These are phyloP conservation scores for Mycena olivaceomarginata DNA, from an alignment of 768 basidiomycete genomes.

Conservation along the genomic window DNA sequence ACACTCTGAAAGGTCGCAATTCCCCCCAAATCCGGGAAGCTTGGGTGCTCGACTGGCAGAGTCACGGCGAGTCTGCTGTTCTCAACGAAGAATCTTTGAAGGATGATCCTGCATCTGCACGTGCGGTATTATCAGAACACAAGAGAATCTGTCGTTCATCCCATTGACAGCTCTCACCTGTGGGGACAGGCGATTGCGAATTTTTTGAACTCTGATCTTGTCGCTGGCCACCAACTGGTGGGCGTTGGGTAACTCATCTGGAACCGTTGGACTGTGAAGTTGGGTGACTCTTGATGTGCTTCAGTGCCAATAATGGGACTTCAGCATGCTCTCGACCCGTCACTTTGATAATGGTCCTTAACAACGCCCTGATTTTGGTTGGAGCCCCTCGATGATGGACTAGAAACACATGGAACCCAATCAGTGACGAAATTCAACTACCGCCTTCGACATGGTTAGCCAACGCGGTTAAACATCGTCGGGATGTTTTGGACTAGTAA, in stretches of 20 bases:
- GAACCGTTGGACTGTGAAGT: constrained; percentile 23
- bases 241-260: constrained; percentile 33
- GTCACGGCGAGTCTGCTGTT: constrained; percentile 18
- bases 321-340: constrained; percentile 22
- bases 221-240: constrained; percentile 5
- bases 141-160: not conserved
- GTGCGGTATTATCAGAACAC: constrained; percentile 35
- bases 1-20: constrained; percentile 6
- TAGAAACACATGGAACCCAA: constrained; percentile 41
- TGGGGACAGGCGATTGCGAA: constrained; percentile 28
- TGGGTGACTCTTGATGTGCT: not conserved
- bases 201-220: constrained; percentile 39
- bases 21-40: constrained; percentile 49
- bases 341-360: constrained; percentile 25
- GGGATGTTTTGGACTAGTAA: constrained; percentile 46
- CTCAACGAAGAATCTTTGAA: constrained; percentile 51
- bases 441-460: constrained; percentile 26
- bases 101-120: constrained; percentile 39
- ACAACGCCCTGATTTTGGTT: constrained; percentile 18
- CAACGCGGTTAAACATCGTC: constrained; percentile 41
- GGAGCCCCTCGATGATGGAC: constrained; percentile 21
- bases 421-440: constrained; percentile 43
- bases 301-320: not conserved
- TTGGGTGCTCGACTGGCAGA: constrained; percentile 54
- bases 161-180: constrained; percentile 39